phyloP scores from a whole-genome alignment of 805 yeast genomes.

The Sugiyamaella valdiviana region DNA sequence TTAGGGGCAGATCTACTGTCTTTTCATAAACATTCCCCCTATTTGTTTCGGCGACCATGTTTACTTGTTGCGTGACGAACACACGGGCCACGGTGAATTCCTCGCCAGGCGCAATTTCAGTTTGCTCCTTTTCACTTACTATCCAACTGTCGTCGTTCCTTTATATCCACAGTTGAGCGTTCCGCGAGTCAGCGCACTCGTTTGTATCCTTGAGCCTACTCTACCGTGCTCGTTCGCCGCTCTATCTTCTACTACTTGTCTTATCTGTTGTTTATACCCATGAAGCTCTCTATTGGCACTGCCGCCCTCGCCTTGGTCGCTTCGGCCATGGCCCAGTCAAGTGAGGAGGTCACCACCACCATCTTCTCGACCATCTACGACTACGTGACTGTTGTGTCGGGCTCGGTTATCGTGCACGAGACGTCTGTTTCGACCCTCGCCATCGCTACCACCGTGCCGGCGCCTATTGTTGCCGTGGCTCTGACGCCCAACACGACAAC shows the following conservation, averaged over 20 bases:
- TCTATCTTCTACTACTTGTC: background rate
- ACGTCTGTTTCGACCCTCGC: slow-evolving; percentile 15
- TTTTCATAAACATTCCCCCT: background rate
- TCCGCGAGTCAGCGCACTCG: too few species aligned
- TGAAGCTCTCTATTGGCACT: background rate
- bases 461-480: slow-evolving; percentile 17
- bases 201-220: background rate
- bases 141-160: background rate
- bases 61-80: background rate
- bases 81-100: background rate
- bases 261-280: slow-evolving; percentile 1
- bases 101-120: background rate
- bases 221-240: background rate
- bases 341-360: slow-evolving; percentile 20
- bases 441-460: slow-evolving; percentile 11
- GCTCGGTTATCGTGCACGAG: slow-evolving; percentile 13
- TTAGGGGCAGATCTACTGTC: background rate
- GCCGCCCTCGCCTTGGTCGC: slow-evolving; percentile 1
- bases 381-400: slow-evolving; percentile 19
- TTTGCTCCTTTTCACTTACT: background rate
- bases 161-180: background rate
- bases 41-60: background rate
- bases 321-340: background rate
- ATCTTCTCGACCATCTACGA: slow-evolving; percentile 20
- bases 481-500: slow-evolving; percentile 3